phyloP scores from a whole-genome alignment of 192 early-diverging fungal genomes.

The Borealophlyctis nickersoniae region DNA sequence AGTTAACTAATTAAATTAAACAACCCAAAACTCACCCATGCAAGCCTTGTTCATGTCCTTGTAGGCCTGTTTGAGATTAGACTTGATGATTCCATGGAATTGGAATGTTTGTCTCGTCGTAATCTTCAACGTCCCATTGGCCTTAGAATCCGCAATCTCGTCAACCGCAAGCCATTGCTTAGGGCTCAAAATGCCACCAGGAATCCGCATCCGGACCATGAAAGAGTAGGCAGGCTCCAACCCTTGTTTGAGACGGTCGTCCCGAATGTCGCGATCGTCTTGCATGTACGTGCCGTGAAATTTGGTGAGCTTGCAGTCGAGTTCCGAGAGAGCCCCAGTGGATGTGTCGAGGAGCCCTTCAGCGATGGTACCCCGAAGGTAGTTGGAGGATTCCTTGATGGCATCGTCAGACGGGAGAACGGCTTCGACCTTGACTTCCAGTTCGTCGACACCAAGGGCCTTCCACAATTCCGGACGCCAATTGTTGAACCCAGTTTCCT shows the following conservation, averaged over 20 bases:
- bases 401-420: conserved; percentile 79
- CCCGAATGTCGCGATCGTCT: conserved; percentile 93
- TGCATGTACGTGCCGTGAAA: conserved; percentile 98
- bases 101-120: conserved; percentile 98
- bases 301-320: conserved; percentile 89
- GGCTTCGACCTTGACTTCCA: conserved; percentile 57
- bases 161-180: conserved; percentile 95
- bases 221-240: conserved; percentile 91
- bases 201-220: conserved; percentile 95
- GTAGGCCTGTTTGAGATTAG: conserved; percentile 81
- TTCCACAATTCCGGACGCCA: conserved; percentile 84
- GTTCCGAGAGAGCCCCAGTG: conserved; percentile 81
- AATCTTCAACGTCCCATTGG: conserved; percentile 88
- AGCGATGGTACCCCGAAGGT: conserved; percentile 87
- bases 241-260: conserved; percentile 76
- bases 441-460: conserved; percentile 72
- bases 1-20: too few species aligned
- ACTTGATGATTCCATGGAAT: conserved; percentile 93
- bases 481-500: conserved; percentile 71
- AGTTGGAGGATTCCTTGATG: conserved; percentile 91
- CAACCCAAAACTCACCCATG: conserved; percentile 42
- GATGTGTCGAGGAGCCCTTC: conserved; percentile 78
- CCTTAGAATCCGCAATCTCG: conserved; percentile 76
- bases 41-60: conserved; percentile 88
- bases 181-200: conserved; percentile 84